Conservation (phyloP, 176 grass and related monocot species). For the Hsuehochloa calcarea region DNA sequence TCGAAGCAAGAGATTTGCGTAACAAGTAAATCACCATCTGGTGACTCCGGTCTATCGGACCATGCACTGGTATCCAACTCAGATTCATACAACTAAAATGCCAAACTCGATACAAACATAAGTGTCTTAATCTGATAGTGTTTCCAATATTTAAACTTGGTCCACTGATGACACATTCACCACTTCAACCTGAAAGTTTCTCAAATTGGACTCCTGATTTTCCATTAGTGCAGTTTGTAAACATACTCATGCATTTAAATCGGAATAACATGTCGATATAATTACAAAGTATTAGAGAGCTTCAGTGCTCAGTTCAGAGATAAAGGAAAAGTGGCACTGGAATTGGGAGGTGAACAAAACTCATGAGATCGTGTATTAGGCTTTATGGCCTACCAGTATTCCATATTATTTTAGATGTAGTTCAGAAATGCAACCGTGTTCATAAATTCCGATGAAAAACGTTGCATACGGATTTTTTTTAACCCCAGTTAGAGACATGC, state of each 20-base stretch:
- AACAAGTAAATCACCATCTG: background rate
- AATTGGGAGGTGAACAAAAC: background rate
- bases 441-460: background rate
- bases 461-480: background rate
- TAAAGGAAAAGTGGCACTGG: background rate
- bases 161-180: background rate
- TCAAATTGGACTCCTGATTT: background rate
- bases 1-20: background rate
- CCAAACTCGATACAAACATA: background rate
- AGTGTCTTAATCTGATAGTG: background rate
- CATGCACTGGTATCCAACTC: background rate
- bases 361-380: background rate
- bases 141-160: background rate
- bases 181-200: background rate
- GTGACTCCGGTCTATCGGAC: background rate
- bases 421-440: background rate
- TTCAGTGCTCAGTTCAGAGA: background rate
- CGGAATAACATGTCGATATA: background rate
- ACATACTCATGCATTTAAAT: background rate
- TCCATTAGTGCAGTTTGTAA: background rate
- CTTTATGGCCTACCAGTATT: background rate
- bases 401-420: background rate
- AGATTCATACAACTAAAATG: constrained; percentile 7
- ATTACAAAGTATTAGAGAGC: background rate
- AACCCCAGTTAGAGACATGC: too few relatives aligned